phyloP scores from a whole-genome alignment of 768 basidiomycete species.

The Chalciporus piperatus region DNA sequence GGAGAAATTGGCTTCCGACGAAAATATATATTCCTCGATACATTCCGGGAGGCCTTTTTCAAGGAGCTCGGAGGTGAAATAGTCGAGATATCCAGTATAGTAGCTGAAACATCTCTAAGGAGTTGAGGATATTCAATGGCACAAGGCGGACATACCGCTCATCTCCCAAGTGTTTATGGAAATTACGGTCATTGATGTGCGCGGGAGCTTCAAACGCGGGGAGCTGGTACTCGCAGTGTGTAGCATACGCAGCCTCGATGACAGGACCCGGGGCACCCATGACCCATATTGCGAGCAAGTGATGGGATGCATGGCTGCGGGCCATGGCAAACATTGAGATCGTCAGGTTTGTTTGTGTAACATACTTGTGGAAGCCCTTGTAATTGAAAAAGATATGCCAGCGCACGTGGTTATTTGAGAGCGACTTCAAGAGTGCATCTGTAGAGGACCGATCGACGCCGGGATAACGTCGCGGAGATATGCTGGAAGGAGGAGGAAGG shows the following conservation, averaged over 20 bases:
- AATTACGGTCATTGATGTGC: conserved; percentile 36
- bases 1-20: conserved; percentile 42
- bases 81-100: conserved; percentile 56
- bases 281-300: conserved; percentile 54
- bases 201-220: conserved; percentile 32
- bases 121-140: neutral
- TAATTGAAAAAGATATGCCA: conserved; percentile 56
- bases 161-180: conserved; percentile 56
- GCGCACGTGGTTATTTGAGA: conserved; percentile 51
- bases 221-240: conserved; percentile 37
- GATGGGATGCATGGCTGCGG: conserved; percentile 55
- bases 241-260: conserved; percentile 42
- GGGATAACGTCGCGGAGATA: conserved; percentile 35
- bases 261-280: conserved; percentile 50
- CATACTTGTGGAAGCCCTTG: conserved; percentile 33
- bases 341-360: neutral
- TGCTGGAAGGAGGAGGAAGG: conserved; percentile 25
- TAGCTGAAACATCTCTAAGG: conserved; percentile 37
- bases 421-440: conserved; percentile 34
- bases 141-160: conserved; percentile 38
- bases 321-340: conserved; percentile 19
- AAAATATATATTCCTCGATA: conserved; percentile 59
- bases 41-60: conserved; percentile 41
- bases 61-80: conserved; percentile 46
- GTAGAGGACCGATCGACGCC: conserved; percentile 39